Percentiles rank a stretch among this genome's conserved stretches.
Conservation (phyloP, 106 monocot species). For the Amphibolis antarctica region DNA sequence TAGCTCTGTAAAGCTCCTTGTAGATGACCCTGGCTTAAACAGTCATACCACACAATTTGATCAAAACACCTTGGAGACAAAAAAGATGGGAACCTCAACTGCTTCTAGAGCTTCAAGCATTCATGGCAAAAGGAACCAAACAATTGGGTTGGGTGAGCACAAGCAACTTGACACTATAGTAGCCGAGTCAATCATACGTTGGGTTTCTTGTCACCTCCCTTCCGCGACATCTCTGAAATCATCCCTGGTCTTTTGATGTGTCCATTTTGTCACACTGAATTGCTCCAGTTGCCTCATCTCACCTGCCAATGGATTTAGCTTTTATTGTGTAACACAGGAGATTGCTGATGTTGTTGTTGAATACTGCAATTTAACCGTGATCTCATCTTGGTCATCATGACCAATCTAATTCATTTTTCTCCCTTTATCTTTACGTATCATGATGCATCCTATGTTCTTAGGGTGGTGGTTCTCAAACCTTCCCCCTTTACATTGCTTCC, state of each 20-base stretch:
- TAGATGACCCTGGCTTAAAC: background rate
- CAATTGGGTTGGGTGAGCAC: slow-evolving; percentile 65
- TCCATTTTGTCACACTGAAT: too few relatives aligned
- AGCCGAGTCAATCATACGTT: slow-evolving; percentile 72
- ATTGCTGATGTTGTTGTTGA: too few relatives aligned
- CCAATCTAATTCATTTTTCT: too few relatives aligned
- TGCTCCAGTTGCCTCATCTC: too few relatives aligned
- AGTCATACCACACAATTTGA: slow-evolving; percentile 3
- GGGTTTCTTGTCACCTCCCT: slow-evolving; percentile 64
- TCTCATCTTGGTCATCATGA: too few relatives aligned
- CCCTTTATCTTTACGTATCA: too few relatives aligned
- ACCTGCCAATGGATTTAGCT: too few relatives aligned
- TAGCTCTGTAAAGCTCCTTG: slow-evolving; percentile 19
- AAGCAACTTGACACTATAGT: slow-evolving; percentile 61
- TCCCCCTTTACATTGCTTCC: too few relatives aligned
- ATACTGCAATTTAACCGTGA: too few relatives aligned
- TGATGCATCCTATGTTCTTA: too few relatives aligned
- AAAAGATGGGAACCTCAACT: slow-evolving; percentile 3
- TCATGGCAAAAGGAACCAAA: slow-evolving; percentile 61
- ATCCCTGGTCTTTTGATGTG: slow-evolving; percentile 60
- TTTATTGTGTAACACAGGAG: too few relatives aligned
- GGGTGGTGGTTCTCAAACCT: too few relatives aligned
- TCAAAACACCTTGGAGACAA: slow-evolving; percentile 14
- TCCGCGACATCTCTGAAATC: slow-evolving; percentile 52
- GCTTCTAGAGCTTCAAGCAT: background rate